phyloP scores from a whole-genome alignment of 2,329 filamentous ascomycete species.

The Penicillium sp. region DNA sequence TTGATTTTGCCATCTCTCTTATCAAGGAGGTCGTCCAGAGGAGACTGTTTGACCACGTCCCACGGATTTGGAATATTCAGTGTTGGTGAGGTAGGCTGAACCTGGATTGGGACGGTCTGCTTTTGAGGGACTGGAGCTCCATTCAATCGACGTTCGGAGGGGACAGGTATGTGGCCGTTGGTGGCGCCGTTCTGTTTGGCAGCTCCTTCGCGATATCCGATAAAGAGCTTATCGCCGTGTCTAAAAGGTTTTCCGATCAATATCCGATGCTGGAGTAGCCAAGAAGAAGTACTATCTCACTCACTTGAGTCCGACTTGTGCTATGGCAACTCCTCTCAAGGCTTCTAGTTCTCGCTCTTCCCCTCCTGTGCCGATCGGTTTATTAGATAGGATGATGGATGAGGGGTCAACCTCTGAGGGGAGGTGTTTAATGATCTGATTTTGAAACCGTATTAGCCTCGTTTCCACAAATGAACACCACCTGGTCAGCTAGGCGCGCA shows the following conservation, averaged over 20 bases:
- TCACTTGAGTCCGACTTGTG: slow-evolving; percentile 61
- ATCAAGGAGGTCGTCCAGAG: slow-evolving; percentile 84
- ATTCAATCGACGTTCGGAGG: slow-evolving; percentile 41
- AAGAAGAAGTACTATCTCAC: slow-evolving; percentile 15
- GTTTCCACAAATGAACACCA: background rate
- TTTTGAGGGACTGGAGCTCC: slow-evolving; percentile 39
- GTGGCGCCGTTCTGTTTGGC: slow-evolving; percentile 53
- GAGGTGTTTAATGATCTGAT: slow-evolving; percentile 62
- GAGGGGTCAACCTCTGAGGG: slow-evolving; percentile 58
- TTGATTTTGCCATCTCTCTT: slow-evolving; percentile 87
- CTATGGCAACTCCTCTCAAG: slow-evolving; percentile 59
- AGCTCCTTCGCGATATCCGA: slow-evolving; percentile 71
- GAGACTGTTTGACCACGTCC: slow-evolving; percentile 87
- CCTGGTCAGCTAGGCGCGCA: background rate
- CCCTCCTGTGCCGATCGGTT: slow-evolving; percentile 59
- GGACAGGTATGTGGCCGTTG: slow-evolving; percentile 31
- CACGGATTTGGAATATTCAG: slow-evolving; percentile 81
- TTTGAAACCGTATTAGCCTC: background rate
- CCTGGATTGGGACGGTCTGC: slow-evolving; percentile 68
- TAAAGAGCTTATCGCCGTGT: slow-evolving; percentile 88
- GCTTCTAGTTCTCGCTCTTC: slow-evolving; percentile 58
- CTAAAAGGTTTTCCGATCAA: slow-evolving; percentile 50
- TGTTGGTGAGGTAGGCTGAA: slow-evolving; percentile 59
- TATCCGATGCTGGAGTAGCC: background rate
- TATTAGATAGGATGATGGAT: slow-evolving; percentile 63